Conservation (phyloP, 1,139 yeast species). For the Trichomonascaceae sp. region DNA sequence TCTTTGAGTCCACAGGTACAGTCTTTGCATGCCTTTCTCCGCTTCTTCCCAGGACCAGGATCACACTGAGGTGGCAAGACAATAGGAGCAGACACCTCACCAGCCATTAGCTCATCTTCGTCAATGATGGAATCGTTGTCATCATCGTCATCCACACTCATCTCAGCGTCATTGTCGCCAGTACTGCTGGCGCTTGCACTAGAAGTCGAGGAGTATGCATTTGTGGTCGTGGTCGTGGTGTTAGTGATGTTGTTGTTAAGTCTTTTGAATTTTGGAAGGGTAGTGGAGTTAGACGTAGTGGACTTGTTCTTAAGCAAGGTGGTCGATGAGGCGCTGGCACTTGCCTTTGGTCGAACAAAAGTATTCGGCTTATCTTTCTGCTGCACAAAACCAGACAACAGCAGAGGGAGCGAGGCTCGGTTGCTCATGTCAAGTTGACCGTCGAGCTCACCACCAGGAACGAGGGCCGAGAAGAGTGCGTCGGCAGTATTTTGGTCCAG, state of each 20-base stretch:
- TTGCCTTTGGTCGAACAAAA: slow-evolving; percentile 32
- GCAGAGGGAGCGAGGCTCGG: slow-evolving; percentile 35
- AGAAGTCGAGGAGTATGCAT: not conserved
- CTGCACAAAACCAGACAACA: slow-evolving; percentile 49
- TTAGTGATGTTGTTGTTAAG: slow-evolving; percentile 1
- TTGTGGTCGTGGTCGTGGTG: not conserved
- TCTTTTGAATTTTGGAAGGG: slow-evolving; percentile 13
- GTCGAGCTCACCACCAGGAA: slow-evolving; percentile 35
- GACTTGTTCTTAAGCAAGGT: slow-evolving; percentile 7
- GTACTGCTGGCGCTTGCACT: not conserved
- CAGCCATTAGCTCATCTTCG: slow-evolving; percentile 36
- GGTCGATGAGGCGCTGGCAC: slow-evolving; percentile 8
- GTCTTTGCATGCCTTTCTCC: slow-evolving; percentile 71
- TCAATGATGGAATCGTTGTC: slow-evolving; percentile 33
- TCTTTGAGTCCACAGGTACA: slow-evolving; percentile 96
- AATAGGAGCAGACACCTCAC: slow-evolving; percentile 28
- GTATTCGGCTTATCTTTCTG: slow-evolving; percentile 22
- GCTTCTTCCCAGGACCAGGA: slow-evolving; percentile 37
- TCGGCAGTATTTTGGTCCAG: slow-evolving; percentile 35
- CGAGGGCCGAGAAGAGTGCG: slow-evolving; percentile 31
- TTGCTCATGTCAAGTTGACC: slow-evolving; percentile 39
- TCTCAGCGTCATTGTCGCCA: slow-evolving; percentile 2
- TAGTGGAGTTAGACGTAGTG: slow-evolving; percentile 1
- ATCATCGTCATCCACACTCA: slow-evolving; percentile 34
- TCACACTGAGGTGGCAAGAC: slow-evolving; percentile 30